Conservation (phyloP, 176 grass and related monocot species). For the maize (Zea mays) region Zm-B73-REFERENCE-NAM-5.0 NC_050096.1:169118001-169118500, state of each 20-base stretch:
- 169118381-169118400: not conserved
- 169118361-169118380: not conserved
- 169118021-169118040: constrained; percentile 52
- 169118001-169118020: constrained; percentile 47
- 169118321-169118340: constrained; percentile 2
- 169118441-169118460: not conserved
- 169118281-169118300: not conserved
- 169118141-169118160: constrained; percentile 56
- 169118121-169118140: constrained; percentile 12
- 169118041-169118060: constrained; percentile 40
- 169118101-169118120: constrained; percentile 16
- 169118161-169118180: constrained; percentile 73
- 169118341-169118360: not conserved
- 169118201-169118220: constrained; percentile 67
- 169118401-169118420: not conserved
- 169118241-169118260: constrained; percentile 29
- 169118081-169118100: constrained; percentile 14
- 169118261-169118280: not conserved
- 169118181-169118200: constrained; percentile 68
- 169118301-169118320: not conserved
- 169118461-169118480: not conserved
- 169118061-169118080: constrained; percentile 31
- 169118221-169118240: constrained; percentile 68
- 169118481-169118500: constrained; percentile 20
- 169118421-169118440: not conserved